These are phyloP conservation scores for Trichophyton benhamiae DNA, from an alignment of 2,329 filamentous ascomycete genomes.

Conservation along the genomic window DNA sequence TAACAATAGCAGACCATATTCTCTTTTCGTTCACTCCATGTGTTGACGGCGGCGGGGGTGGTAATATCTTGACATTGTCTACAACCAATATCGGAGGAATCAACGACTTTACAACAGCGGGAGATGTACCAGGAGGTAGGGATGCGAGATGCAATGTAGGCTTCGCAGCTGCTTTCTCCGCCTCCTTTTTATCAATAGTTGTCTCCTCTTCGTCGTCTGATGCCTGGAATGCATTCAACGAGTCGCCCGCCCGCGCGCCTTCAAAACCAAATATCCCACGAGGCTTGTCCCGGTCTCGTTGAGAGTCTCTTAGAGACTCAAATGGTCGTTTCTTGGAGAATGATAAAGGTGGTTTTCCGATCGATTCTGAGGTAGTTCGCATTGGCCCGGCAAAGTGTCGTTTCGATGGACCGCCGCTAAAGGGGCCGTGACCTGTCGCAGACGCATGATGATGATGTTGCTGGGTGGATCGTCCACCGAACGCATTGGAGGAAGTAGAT, in stretches of 20 bases:
- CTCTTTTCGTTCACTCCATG: constrained; percentile 46
- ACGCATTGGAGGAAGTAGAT: constrained; percentile 11
- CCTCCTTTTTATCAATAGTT: constrained; percentile 29
- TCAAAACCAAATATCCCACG: constrained; percentile 33
- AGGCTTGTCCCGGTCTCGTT: constrained; percentile 27
- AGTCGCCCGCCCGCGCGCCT: constrained; percentile 22
- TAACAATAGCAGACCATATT: constrained; percentile 66
- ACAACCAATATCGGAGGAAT: constrained; percentile 47
- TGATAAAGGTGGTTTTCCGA: constrained; percentile 34
- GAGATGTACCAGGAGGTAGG: constrained; percentile 41
- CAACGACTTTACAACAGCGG: constrained; percentile 38
- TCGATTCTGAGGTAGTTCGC: constrained; percentile 37
- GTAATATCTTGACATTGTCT: constrained; percentile 61
- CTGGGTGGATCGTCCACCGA: constrained; percentile 9
- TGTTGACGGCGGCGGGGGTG: constrained; percentile 32
- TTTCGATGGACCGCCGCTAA: constrained; percentile 31
- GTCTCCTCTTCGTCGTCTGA: constrained; percentile 35
- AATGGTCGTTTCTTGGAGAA: constrained; percentile 34
- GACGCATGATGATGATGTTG: constrained; percentile 18
- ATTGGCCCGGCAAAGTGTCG: constrained; percentile 48
- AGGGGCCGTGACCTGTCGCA: constrained; percentile 21
- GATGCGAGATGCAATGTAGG: constrained; percentile 44
- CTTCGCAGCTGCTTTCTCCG: constrained; percentile 39
- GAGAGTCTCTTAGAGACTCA: constrained; percentile 27
- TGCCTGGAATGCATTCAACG: constrained; percentile 30